phyloP scores from a whole-genome alignment of 23 red algal species.

The Pyropia yezoensis region DNA sequence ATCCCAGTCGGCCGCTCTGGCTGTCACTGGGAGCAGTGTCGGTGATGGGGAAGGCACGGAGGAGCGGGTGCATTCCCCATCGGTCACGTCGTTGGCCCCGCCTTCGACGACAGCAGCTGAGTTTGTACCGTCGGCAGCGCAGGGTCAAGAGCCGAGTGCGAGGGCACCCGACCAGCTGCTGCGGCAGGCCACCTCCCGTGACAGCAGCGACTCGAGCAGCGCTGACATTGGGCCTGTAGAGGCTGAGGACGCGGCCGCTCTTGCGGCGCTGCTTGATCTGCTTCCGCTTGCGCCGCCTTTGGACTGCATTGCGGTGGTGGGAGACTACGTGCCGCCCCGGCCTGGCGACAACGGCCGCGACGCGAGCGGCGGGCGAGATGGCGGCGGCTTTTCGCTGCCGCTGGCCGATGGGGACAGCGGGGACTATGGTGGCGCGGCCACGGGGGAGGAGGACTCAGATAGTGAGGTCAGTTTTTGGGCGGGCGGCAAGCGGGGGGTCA shows the following conservation, averaged over 20 bases:
- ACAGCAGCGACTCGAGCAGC: not conserved
- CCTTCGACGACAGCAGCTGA: not conserved
- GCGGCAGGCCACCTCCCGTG: not conserved
- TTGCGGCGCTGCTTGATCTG: no score
- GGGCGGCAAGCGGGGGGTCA: not conserved
- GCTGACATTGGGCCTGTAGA: no score
- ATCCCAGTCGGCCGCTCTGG: conserved; percentile 12
- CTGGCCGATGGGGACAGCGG: not conserved
- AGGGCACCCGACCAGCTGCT: not conserved
- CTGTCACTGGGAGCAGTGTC: conserved; percentile 12
- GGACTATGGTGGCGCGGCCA: conserved; percentile 3
- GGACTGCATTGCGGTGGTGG: no score
- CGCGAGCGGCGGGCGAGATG: no score
- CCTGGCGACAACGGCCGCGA: no score
- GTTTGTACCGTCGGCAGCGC: not conserved
- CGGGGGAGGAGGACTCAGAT: conserved; percentile 27
- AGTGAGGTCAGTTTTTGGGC: conserved; percentile 23
- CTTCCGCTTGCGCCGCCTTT: no score
- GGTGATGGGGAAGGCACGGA: not conserved
- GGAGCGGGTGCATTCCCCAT: not conserved
- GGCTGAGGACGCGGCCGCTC: no score
- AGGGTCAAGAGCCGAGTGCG: conserved; percentile 1
- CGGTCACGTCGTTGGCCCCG: no score
- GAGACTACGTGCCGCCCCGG: no score
- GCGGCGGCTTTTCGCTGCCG: not conserved